Conservation (phyloP, 1,284 basidiomycete genomes). For the Apiotrichum brassicae region DNA sequence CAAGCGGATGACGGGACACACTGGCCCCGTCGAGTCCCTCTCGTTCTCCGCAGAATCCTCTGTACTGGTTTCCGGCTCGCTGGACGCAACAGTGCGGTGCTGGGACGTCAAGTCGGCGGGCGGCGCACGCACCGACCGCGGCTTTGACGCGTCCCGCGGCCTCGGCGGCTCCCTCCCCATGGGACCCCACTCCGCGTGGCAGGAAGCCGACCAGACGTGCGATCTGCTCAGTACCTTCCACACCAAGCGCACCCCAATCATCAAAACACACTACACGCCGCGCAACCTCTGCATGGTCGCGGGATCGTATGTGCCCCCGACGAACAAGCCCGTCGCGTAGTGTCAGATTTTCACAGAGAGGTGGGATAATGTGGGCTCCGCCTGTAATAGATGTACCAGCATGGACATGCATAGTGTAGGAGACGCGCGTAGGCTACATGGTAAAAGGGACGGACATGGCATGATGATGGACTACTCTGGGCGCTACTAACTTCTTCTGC, state of each 20-base stretch:
- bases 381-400: slow-evolving; percentile 2
- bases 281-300: slow-evolving; percentile 88
- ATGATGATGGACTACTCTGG: no score
- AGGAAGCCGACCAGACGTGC: slow-evolving; percentile 43
- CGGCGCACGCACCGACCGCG: slow-evolving; percentile 47
- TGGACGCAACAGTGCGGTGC: slow-evolving; percentile 90
- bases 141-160: slow-evolving; percentile 1
- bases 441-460: no score
- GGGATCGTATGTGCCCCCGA: slow-evolving; percentile 52
- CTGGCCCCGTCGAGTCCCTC: slow-evolving; percentile 77
- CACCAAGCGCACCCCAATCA: slow-evolving; percentile 90
- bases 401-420: slow-evolving; percentile 17
- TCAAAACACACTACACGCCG: slow-evolving; percentile 87
- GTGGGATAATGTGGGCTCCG: no score
- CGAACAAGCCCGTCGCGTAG: slow-evolving; percentile 18
- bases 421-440: not conserved
- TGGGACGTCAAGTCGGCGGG: slow-evolving; percentile 91
- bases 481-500: not conserved
- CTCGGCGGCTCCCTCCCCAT: slow-evolving; percentile 26
- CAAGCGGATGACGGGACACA: slow-evolving; percentile 96
- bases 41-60: slow-evolving; percentile 87
- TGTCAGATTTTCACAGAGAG: not conserved
- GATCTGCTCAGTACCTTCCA: slow-evolving; percentile 86
- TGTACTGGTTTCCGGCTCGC: slow-evolving; percentile 77
- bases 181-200: slow-evolving; percentile 31